Evolutionary conservation across 2,329 filamentous ascomycete species (phyloP).

Genomic region (Hypoxylon sp.): DNA sequence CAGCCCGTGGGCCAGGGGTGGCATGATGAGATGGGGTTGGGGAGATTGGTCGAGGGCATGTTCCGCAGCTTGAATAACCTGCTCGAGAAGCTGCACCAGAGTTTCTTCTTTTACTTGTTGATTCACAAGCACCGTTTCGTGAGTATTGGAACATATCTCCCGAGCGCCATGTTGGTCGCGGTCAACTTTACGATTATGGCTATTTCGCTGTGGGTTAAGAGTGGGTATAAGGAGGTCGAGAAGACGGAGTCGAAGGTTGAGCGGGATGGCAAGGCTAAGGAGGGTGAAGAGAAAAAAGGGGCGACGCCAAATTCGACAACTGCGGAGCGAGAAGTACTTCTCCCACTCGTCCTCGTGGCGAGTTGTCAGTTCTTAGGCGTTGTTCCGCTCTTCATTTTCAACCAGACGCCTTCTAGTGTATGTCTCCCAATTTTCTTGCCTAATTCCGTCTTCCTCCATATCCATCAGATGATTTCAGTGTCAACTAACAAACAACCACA

Average conservation of each 20-base stretch:
- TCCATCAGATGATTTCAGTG: neutral
- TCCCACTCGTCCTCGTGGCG: conserved; percentile 81
- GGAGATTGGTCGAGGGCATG: conserved; percentile 88
- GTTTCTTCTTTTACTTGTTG: conserved; percentile 98
- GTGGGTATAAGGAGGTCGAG: conserved; percentile 69
- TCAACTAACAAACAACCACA: conserved; percentile 52
- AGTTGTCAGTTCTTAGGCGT: conserved; percentile 82
- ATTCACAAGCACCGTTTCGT: conserved; percentile 95
- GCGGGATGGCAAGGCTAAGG: conserved; percentile 35
- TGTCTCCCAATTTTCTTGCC: conserved; percentile 52
- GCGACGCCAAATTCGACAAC: conserved; percentile 45
- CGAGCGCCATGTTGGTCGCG: conserved; percentile 96
- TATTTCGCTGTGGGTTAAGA: conserved; percentile 93
- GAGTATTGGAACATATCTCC: conserved; percentile 97
- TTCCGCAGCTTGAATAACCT: conserved; percentile 97
- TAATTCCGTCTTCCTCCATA: neutral
- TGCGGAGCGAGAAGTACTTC: conserved; percentile 75
- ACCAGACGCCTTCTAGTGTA: conserved; percentile 77
- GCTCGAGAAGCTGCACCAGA: conserved; percentile 96
- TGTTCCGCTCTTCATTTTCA: conserved; percentile 89
- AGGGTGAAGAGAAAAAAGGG: conserved; percentile 48
- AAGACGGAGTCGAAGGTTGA: conserved; percentile 38
- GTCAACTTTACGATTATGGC: conserved; percentile 97
- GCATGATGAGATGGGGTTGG: conserved; percentile 98
- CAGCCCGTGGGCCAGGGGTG: conserved; percentile 92